Conservation (phyloP, 108 stramenopile genomes). For the Fragilariopsis cylindrus region DNA sequence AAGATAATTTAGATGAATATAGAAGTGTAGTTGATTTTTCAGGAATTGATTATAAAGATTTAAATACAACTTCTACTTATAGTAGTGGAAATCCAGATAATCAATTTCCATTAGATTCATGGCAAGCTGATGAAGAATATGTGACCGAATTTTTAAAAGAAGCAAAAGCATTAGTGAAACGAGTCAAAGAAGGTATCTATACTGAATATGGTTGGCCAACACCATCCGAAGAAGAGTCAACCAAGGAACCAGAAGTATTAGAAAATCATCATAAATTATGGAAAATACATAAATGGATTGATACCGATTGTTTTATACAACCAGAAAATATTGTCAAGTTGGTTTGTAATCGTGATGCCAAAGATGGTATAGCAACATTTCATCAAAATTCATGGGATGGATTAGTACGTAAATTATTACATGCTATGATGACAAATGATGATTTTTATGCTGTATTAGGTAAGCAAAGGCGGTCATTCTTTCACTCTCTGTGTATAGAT, state of each 20-base stretch:
- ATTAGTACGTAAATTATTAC: conserved; percentile 67
- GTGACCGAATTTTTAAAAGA: conserved; percentile 71
- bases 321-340: neutral
- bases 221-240: neutral
- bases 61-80: conserved; percentile 27
- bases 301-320: conserved; percentile 22
- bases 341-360: neutral
- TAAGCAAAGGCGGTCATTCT: too few species aligned
- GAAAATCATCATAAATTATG: conserved; percentile 12
- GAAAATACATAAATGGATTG: neutral
- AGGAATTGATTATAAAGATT: conserved; percentile 51
- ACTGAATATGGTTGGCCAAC: conserved; percentile 68
- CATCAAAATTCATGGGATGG: conserved; percentile 55
- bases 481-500: too few species aligned
- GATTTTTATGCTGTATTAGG: conserved; percentile 58
- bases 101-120: conserved; percentile 61
- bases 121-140: conserved; percentile 86
- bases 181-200: conserved; percentile 70
- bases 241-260: neutral
- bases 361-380: conserved; percentile 14
- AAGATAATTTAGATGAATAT: neutral
- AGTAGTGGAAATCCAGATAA: conserved; percentile 16
- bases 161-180: conserved; percentile 56
- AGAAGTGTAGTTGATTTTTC: conserved; percentile 55
- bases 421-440: conserved; percentile 82